Evolutionary conservation across 805 yeast species (phyloP).

Genomic region (Wickerhamomyces strasburgensis): DNA sequence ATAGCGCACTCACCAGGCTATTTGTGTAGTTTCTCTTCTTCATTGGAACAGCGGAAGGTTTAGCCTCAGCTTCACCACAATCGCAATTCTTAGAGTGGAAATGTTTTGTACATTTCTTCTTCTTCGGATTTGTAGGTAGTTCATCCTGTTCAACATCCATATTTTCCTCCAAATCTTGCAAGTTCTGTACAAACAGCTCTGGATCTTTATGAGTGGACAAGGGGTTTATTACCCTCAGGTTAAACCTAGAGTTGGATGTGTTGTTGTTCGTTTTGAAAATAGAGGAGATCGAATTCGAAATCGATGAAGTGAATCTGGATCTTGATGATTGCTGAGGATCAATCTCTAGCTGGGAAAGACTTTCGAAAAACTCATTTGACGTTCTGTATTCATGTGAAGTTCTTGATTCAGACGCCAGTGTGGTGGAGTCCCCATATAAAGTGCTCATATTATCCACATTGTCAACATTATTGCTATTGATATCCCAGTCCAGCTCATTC

Average conservation of each 20-base stretch:
- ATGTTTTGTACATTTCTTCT: constrained; percentile 3
- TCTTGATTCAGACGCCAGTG: constrained; percentile 21
- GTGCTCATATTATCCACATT: constrained; percentile 9
- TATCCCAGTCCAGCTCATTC: constrained; percentile 14
- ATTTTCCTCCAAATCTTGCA: constrained; percentile 16
- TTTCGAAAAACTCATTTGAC: constrained; percentile 40
- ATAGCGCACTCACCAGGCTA: constrained; percentile 20
- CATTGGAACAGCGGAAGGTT: not conserved
- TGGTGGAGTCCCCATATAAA: constrained; percentile 18
- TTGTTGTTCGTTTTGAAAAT: constrained; percentile 21
- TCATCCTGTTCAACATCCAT: constrained; percentile 10
- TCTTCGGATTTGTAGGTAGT: constrained; percentile 1
- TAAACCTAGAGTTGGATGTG: constrained; percentile 24
- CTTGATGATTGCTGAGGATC: constrained; percentile 6
- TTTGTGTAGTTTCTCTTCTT: constrained; percentile 20
- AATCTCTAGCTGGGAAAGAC: constrained; percentile 22
- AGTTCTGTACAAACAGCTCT: constrained; percentile 4
- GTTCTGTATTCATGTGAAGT: constrained; percentile 34
- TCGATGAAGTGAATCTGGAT: constrained; percentile 13
- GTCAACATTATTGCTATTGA: not conserved
- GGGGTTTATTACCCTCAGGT: constrained; percentile 32
- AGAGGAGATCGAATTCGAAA: constrained; percentile 21
- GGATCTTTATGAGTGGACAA: constrained; percentile 24
- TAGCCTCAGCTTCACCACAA: constrained; percentile 6
- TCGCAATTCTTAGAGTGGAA: constrained; percentile 15